phyloP scores from a whole-genome alignment of 768 basidiomycete genomes.

The Tricholoma matsutake region DNA sequence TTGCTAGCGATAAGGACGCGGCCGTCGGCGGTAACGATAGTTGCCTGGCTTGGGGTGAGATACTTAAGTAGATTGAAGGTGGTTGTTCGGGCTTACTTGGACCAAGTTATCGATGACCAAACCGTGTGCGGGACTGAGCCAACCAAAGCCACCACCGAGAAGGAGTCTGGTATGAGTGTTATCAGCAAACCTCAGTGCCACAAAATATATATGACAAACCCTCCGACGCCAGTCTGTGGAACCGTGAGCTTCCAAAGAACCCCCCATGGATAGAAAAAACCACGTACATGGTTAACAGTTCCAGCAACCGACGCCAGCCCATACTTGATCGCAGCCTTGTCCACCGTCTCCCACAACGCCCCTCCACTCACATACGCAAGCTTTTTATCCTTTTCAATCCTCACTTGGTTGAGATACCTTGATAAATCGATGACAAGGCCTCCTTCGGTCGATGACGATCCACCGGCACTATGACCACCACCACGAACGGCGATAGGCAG shows the following conservation, averaged over 20 bases:
- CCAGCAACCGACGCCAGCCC: conserved; percentile 1
- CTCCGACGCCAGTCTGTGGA: conserved; percentile 47
- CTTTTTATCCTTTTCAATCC: background rate
- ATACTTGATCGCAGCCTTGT: background rate
- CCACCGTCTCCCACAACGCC: background rate
- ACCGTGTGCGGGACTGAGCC: conserved; percentile 43
- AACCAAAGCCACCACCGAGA: conserved; percentile 57
- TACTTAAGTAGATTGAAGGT: background rate
- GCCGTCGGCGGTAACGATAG: conserved; percentile 15
- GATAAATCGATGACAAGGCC: conserved; percentile 2
- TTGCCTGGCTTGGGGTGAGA: conserved; percentile 6
- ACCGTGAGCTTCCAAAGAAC: background rate
- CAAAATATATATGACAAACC: conserved; percentile 31
- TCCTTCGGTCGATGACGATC: background rate
- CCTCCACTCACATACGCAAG: background rate
- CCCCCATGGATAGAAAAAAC: too few species aligned
- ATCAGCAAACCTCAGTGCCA: background rate
- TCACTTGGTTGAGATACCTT: background rate
- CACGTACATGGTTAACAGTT: conserved; percentile 1
- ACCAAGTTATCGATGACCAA: conserved; percentile 47
- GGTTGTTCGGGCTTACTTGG: conserved; percentile 18
- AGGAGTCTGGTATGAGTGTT: conserved; percentile 30
- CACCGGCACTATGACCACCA: conserved; percentile 1
- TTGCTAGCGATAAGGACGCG: conserved; percentile 25
- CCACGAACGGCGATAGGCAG: conserved; percentile 1